Percentiles rank a stretch among this genome's conserved stretches.
Conservation (phyloP, 805 yeast genomes). For the Candida tammaniensis region DNA sequence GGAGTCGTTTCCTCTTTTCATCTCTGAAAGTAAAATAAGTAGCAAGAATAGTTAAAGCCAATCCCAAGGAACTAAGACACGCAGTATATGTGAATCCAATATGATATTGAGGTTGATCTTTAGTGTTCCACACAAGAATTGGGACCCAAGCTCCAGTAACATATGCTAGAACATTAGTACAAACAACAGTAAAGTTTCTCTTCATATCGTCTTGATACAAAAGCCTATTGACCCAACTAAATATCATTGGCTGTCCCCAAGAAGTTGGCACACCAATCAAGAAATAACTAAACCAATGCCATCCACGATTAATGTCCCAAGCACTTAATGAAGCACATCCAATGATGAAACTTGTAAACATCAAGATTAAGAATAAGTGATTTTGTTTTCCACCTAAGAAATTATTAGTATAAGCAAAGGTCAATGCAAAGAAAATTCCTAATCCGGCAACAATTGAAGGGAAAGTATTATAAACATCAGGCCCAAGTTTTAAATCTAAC, state of each 20-base stretch:
- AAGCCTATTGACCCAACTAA: conserved; percentile 53
- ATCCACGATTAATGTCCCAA: conserved; percentile 49
- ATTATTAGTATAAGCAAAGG: conserved; percentile 28
- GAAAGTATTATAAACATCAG: conserved; percentile 29
- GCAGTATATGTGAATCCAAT: conserved; percentile 37
- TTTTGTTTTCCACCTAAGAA: conserved; percentile 33
- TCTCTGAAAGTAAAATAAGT: conserved; percentile 25
- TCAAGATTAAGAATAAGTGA: conserved; percentile 32
- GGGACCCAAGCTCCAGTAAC: conserved; percentile 40
- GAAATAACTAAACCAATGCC: conserved; percentile 51
- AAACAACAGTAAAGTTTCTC: conserved; percentile 36
- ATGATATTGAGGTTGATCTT: conserved; percentile 27
- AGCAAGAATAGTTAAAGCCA: conserved; percentile 26
- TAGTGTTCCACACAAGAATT: conserved; percentile 38
- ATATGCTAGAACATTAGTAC: conserved; percentile 38
- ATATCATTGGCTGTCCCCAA: conserved; percentile 56
- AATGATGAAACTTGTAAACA: conserved; percentile 37
- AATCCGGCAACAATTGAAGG: conserved; percentile 28
- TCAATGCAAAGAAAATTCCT: conserved; percentile 23
- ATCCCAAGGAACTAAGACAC: conserved; percentile 27
- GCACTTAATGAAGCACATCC: conserved; percentile 43
- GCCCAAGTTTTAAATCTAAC: conserved; percentile 21
- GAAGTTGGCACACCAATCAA: conserved; percentile 46
- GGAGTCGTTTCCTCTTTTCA: conserved; percentile 10
- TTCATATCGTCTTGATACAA: conserved; percentile 43